Evolutionary conservation across 2,329 filamentous ascomycete genomes (phyloP).

Genomic region (Penicillium psychrosexuale): DNA sequence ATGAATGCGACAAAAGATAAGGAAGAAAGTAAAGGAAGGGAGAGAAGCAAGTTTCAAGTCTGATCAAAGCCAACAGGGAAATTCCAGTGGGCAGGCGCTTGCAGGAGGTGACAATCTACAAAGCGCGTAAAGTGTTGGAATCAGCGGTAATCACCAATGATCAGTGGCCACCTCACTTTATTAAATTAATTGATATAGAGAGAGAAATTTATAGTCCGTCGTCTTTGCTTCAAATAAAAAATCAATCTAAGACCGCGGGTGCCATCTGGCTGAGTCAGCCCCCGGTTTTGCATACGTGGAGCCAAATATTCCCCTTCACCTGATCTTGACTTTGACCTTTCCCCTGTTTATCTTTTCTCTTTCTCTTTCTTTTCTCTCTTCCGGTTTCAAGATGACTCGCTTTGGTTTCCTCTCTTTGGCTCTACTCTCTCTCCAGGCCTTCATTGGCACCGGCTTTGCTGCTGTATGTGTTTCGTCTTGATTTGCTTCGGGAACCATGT

Average conservation of each 20-base stretch:
- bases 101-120: constrained; percentile 14
- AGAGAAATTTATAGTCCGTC: background rate
- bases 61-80: constrained; percentile 6
- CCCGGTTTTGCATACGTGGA: constrained; percentile 29
- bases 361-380: constrained; percentile 11
- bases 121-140: constrained; percentile 10
- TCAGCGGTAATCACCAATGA: background rate
- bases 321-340: constrained; percentile 4
- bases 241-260: constrained; percentile 8
- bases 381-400: constrained; percentile 61
- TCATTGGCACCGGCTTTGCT: constrained; percentile 61
- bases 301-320: constrained; percentile 21
- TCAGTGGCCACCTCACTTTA: background rate
- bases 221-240: constrained; percentile 5
- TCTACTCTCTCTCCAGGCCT: constrained; percentile 66
- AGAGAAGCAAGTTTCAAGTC: constrained; percentile 7
- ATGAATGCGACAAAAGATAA: constrained; percentile 8
- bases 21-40: constrained; percentile 6
- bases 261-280: constrained; percentile 20
- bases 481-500: background rate
- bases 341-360: background rate
- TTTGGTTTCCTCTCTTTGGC: constrained; percentile 70
- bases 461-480: constrained; percentile 51
- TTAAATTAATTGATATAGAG: constrained; percentile 9
- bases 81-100: constrained; percentile 15